A percentile compares a stretch with the other conserved stretches of the same genome.
These are phyloP conservation scores for Scytalidium sp. DNA, from an alignment of 2,329 filamentous ascomycete genomes.

Conservation along the genomic window DNA sequence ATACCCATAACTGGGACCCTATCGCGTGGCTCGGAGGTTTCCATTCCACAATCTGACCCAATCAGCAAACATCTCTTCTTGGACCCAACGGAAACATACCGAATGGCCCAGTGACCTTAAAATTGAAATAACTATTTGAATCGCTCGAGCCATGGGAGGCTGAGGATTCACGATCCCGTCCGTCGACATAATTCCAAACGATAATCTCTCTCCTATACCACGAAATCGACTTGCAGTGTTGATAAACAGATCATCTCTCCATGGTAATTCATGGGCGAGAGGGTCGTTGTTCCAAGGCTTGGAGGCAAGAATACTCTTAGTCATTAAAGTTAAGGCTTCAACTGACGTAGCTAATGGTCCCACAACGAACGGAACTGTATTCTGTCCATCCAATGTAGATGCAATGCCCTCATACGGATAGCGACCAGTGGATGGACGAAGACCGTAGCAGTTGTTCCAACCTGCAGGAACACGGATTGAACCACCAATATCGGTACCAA, in stretches of 20 bases:
- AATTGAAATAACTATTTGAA: conserved; percentile 46
- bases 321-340: conserved; percentile 48
- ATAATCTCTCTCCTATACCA: conserved; percentile 36
- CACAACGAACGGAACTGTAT: conserved; percentile 55
- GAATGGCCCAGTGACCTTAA: too few species aligned
- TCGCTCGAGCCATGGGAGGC: conserved; percentile 52
- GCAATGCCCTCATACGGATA: conserved; percentile 50
- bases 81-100: too few species aligned
- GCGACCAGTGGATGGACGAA: conserved; percentile 30
- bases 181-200: conserved; percentile 50
- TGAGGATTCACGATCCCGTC: conserved; percentile 48
- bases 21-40: too few species aligned
- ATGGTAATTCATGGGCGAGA: conserved; percentile 59
- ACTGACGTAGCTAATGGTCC: conserved; percentile 57
- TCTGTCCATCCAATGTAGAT: conserved; percentile 56
- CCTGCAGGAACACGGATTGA: conserved; percentile 28
- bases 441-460: conserved; percentile 29
- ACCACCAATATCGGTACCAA: conserved; percentile 24
- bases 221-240: conserved; percentile 29
- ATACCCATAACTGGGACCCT: too few species aligned
- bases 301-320: conserved; percentile 50
- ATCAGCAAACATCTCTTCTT: conserved; percentile 33
- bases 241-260: conserved; percentile 39
- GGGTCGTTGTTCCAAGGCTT: conserved; percentile 65
- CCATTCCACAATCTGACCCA: too few species aligned